Base-by-base conservation (phyloP, 176 grass and related monocot genomes). In the Triticum dicoccoides region DNA sequence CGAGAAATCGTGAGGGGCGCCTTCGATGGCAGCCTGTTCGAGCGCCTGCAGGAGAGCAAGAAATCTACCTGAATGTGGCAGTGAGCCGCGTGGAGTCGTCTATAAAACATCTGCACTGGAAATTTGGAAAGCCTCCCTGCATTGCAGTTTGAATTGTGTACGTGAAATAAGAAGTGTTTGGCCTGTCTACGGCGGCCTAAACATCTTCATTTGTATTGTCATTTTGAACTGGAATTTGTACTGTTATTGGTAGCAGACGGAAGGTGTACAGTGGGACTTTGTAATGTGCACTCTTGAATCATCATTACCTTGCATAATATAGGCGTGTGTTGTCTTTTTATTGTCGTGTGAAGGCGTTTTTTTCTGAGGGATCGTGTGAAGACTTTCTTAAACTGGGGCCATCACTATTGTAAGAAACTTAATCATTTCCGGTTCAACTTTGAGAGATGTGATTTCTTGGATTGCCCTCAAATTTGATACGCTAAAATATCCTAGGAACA, bases 11-110 rank as follows among this genome's bases (percentile, higher is more conserved):
- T 89, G 21, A 82, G 84, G 13, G 87, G 89, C 4, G 41, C 21
- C 47, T 94, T 80, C 11, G 92, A 94, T 76, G 92, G 92, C 35
- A 92, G 92, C 65, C 78, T 94, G 25, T 94, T 94, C 82, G 89
- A 91, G 44, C 44, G 68, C 14, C 58, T 94, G 4, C 62, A 89
- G 67, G 47, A 78, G 2, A 65, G 30, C 18, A 91, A 87, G 62
- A 91, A 89, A 75, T 80, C 81, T 29, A 61, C 76, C 17, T 77
- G 25, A 77, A 56, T 54, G 18, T 0, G 56, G 18, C 56, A 21
- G 56, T 21, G 56, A 59, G 56, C 56, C 56, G 52, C 2, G 52
- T 5, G 52, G 17, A 56, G 52, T 54, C 6, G 29, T 14, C n/a
- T 11, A 8, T 56, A 3, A 32, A 89, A 65, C 35, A 33, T 30